Evolutionary conservation across 805 yeast species (phyloP).

Genomic region (Wickerhamomyces silvicola): DNA sequence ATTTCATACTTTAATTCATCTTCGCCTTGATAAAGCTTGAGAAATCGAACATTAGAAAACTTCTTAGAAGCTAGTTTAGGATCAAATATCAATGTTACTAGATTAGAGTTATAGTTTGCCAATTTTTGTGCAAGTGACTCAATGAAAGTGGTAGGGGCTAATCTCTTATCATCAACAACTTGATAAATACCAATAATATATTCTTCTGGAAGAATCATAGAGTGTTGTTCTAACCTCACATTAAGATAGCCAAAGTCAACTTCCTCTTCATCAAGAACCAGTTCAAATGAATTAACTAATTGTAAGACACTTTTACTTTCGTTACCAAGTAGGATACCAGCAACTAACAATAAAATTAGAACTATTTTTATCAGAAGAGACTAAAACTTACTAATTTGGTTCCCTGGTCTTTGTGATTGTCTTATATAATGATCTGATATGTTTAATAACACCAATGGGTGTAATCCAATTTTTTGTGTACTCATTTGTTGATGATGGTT

Average conservation of each 20-base stretch:
- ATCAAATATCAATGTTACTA: conserved; percentile 2
- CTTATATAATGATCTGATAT: conserved; percentile 8
- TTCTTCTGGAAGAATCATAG: conserved; percentile 7
- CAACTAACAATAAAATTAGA: no score
- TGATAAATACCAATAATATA: conserved; percentile 8
- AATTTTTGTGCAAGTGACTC: no score
- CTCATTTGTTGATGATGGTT: no score
- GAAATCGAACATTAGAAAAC: conserved; percentile 6
- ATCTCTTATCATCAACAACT: background rate
- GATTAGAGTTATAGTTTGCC: background rate
- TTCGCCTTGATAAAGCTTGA: conserved; percentile 2
- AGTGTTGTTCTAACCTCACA: conserved; percentile 7
- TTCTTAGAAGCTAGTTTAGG: conserved; percentile 4
- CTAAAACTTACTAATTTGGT: conserved; percentile 3
- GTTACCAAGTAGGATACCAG: conserved; percentile 5
- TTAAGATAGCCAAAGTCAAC: conserved; percentile 4
- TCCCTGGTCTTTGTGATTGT: conserved; percentile 1
- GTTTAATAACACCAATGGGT: conserved; percentile 8
- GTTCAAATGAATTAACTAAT: conserved; percentile 9
- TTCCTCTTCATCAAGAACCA: background rate
- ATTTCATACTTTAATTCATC: conserved; percentile 6
- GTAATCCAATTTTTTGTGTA: no score
- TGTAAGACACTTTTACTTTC: background rate
- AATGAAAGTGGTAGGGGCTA: no score
- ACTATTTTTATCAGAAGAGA: background rate